phyloP scores from a whole-genome alignment of 1,284 basidiomycete genomes.

The Fistulina hepatica region DNA sequence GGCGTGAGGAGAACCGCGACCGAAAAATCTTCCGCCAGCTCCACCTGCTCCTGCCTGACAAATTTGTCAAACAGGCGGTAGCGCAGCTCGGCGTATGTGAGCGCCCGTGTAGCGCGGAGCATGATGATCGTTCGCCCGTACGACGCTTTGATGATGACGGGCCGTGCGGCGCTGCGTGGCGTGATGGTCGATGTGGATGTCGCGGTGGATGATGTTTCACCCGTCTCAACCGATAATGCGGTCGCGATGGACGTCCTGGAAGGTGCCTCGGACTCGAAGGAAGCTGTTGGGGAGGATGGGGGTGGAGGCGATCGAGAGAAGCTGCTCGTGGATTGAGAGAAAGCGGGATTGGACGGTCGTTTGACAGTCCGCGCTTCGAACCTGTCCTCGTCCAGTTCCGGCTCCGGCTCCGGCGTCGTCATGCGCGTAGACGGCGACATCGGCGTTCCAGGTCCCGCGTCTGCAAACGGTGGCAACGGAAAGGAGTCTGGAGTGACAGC shows the following conservation, averaged over 20 bases:
- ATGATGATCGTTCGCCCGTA: conserved; percentile 50
- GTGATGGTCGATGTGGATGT: conserved; percentile 17
- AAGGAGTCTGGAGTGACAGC: no score
- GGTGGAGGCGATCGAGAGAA: no score
- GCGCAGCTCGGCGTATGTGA: conserved; percentile 40
- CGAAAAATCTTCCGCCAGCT: conserved; percentile 40
- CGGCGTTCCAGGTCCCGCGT: no score
- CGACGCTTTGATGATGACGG: conserved; percentile 54
- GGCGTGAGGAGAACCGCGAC: conserved; percentile 39
- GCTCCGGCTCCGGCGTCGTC: no score
- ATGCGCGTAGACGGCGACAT: no score
- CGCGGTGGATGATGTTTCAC: no score
- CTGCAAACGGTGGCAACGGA: no score
- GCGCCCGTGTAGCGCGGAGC: conserved; percentile 39
- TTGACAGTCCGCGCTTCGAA: conserved; percentile 11
- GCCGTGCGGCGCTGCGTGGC: conserved; percentile 17
- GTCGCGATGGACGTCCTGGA: no score
- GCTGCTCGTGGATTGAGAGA: conserved; percentile 15
- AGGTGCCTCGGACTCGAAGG: conserved; percentile 20
- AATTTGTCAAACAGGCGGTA: conserved; percentile 52
- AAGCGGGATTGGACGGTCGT: conserved; percentile 13
- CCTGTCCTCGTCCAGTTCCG: no score
- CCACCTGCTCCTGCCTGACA: conserved; percentile 41
- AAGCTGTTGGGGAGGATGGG: conserved; percentile 21
- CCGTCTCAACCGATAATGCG: no score